Evolutionary conservation across 805 yeast genomes (phyloP).

Genomic region (Teunomyces pallodes): DNA sequence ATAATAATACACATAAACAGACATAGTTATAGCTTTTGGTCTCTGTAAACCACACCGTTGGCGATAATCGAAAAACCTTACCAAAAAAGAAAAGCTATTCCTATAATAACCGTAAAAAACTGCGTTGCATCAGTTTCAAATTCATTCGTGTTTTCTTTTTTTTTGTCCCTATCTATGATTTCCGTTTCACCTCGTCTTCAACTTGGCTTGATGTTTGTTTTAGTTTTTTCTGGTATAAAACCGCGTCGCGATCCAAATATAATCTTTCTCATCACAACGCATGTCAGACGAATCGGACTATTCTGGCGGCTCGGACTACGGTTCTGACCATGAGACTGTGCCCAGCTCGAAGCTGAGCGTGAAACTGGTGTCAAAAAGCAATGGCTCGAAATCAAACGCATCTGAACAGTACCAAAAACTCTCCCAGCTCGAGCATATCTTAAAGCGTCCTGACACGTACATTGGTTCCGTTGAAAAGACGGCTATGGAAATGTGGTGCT

Average conservation of each 20-base stretch:
- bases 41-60: too few species aligned
- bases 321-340: conserved; percentile 1
- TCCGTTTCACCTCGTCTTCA: neutral
- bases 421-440: conserved; percentile 91
- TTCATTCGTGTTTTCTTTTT: neutral
- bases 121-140: too few species aligned
- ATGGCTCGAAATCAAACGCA: conserved; percentile 29
- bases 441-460: conserved; percentile 97
- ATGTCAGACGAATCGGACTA: conserved; percentile 6
- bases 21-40: neutral
- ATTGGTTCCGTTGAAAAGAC: conserved; percentile 90
- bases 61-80: too few species aligned
- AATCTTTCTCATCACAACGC: neutral
- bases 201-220: neutral
- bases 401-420: conserved; percentile 87
- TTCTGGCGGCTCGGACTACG: conserved; percentile 10
- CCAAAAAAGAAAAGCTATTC: neutral
- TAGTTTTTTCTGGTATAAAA: neutral
- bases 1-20: neutral
- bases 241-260: conserved; percentile 1
- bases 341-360: conserved; percentile 10
- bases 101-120: neutral
- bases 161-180: neutral
- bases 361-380: neutral
- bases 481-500: conserved; percentile 81